Evolutionary conservation across 176 grass and related monocot genomes (phyloP).

Genomic region (Tuctoria greenei): DNA sequence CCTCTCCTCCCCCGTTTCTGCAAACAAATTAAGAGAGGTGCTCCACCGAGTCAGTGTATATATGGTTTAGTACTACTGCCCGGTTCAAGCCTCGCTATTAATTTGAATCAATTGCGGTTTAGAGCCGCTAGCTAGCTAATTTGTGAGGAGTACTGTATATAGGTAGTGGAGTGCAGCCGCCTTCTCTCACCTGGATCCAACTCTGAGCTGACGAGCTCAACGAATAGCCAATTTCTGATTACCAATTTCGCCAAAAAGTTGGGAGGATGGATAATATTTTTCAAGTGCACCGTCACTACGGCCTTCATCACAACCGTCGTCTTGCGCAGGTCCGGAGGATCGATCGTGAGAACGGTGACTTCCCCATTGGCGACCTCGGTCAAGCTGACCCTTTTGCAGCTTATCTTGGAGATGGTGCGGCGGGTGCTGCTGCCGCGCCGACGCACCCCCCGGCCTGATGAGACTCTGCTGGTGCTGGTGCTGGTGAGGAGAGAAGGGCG

Average conservation of each 20-base stretch:
- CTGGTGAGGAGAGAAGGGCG: neutral
- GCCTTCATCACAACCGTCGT: conserved; percentile 25
- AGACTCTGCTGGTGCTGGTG: neutral
- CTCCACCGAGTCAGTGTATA: too few relatives aligned
- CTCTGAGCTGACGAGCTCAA: conserved; percentile 51
- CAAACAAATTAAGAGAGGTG: neutral
- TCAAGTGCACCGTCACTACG: conserved; percentile 33
- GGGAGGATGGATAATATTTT: too few relatives aligned
- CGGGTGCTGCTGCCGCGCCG: neutral
- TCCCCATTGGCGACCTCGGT: neutral
- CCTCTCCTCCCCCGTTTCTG: conserved; percentile 48
- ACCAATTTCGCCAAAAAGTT: neutral
- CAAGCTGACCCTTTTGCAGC: neutral
- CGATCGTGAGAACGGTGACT: neutral
- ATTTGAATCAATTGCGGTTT: neutral
- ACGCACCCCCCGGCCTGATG: neutral
- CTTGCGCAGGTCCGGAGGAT: neutral
- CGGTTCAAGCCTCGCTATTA: too few relatives aligned
- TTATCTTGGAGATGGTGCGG: neutral
- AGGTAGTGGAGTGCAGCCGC: neutral
- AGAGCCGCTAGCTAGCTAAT: too few relatives aligned
- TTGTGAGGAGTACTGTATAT: too few relatives aligned
- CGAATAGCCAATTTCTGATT: neutral
- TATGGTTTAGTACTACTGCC: too few relatives aligned
- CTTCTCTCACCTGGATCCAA: conserved; percentile 53